Evolutionary conservation across 768 basidiomycete species (phyloP).

Genomic region (Termitomyces sp.): DNA sequence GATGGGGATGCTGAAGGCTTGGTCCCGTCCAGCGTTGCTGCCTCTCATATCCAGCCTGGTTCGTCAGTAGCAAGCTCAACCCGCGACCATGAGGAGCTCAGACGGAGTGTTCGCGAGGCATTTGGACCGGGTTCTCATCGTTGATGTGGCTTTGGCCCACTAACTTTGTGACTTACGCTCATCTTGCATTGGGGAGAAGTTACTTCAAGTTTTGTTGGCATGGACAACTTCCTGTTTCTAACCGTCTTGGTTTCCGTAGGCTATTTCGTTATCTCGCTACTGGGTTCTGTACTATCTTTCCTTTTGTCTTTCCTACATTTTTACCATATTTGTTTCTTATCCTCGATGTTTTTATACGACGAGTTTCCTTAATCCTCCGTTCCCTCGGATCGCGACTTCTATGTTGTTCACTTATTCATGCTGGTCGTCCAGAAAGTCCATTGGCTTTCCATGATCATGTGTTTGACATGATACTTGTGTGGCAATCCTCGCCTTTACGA

Average conservation of each 20-base stretch:
- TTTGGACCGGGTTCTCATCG: slow-evolving; percentile 63
- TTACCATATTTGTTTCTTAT: slow-evolving; percentile 7
- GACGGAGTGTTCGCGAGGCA: slow-evolving; percentile 79
- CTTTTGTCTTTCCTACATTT: slow-evolving; percentile 7
- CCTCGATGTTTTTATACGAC: slow-evolving; percentile 1
- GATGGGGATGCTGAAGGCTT: slow-evolving; percentile 65
- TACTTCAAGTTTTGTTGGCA: slow-evolving; percentile 5
- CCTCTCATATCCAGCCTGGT: slow-evolving; percentile 64
- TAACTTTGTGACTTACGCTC: not conserved
- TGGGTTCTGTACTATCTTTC: slow-evolving; percentile 13
- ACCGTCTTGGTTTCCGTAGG: slow-evolving; percentile 1
- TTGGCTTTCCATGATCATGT: slow-evolving; percentile 3
- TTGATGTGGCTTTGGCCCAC: slow-evolving; percentile 17
- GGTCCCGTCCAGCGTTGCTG: slow-evolving; percentile 53
- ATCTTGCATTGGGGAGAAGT: not conserved
- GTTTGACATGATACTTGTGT: not conserved
- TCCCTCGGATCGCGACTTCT: slow-evolving; percentile 3
- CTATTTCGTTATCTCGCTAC: slow-evolving; percentile 7
- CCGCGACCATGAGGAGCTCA: slow-evolving; percentile 73
- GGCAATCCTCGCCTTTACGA: not conserved
- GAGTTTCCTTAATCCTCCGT: slow-evolving; percentile 4
- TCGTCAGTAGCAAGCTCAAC: slow-evolving; percentile 61
- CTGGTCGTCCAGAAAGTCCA: slow-evolving; percentile 7
- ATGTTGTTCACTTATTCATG: slow-evolving; percentile 7
- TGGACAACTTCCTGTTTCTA: slow-evolving; percentile 8